Conservation (phyloP, 1,284 basidiomycete species). For the Lentinus polychrous region DNA sequence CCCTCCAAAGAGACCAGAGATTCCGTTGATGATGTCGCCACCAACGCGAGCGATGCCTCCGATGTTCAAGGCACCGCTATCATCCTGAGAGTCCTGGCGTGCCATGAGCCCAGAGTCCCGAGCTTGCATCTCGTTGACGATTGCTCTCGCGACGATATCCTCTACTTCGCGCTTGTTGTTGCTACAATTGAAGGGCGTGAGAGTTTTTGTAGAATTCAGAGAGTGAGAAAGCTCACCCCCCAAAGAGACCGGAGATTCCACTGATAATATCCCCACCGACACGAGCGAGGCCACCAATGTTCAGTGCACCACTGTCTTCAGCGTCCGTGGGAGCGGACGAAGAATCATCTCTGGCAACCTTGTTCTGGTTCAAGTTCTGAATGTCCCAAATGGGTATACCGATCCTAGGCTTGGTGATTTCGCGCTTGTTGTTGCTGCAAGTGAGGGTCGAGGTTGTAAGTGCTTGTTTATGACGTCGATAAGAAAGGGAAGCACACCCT, state of each 20-base stretch:
- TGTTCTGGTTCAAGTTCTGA: neutral
- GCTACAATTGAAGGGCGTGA: too few relatives aligned
- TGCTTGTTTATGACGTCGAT: neutral
- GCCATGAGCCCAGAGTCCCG: neutral
- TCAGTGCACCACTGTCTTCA: conserved; percentile 1
- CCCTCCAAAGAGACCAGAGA: neutral
- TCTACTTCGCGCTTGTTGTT: neutral
- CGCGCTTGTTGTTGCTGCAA: conserved; percentile 1
- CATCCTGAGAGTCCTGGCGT: neutral
- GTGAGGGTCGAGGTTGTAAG: neutral
- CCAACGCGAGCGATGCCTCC: neutral
- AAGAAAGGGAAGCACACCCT: neutral
- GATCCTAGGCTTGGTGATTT: conserved; percentile 1
- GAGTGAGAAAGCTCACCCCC: too few relatives aligned
- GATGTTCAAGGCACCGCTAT: conserved; percentile 1
- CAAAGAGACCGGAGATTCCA: too few relatives aligned
- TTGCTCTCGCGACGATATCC: neutral
- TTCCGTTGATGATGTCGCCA: neutral
- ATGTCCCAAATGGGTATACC: neutral
- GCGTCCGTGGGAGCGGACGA: neutral
- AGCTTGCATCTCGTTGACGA: neutral
- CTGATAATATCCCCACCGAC: conserved; percentile 4
- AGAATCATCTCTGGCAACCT: neutral
- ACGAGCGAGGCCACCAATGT: neutral
- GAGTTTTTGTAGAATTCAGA: too few relatives aligned